A percentile compares a stretch with the other conserved stretches of the same genome.
Conservation (phyloP, 768 basidiomycete genomes). For the Hygrocybe punicea region DNA sequence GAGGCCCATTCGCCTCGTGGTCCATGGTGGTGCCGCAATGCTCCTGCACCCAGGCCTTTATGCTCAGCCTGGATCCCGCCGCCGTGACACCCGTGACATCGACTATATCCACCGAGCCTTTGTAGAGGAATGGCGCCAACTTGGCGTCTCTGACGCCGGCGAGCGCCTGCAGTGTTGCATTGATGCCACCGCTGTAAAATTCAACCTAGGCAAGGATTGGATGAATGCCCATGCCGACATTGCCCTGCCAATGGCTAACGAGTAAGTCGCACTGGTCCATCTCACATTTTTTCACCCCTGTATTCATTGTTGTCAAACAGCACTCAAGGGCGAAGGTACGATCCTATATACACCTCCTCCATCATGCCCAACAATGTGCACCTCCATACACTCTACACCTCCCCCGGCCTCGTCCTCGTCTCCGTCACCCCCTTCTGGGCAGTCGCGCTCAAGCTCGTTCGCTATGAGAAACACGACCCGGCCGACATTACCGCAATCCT, state of each 20-base stretch:
- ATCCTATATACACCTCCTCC: constrained; percentile 59
- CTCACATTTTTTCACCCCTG: not conserved
- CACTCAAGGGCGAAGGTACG: constrained; percentile 33
- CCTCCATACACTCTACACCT: constrained; percentile 55
- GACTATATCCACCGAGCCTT: constrained; percentile 67
- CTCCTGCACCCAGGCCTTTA: constrained; percentile 52
- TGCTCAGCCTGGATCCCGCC: constrained; percentile 36
- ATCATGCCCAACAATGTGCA: constrained; percentile 48
- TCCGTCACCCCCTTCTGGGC: constrained; percentile 71
- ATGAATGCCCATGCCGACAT: constrained; percentile 76
- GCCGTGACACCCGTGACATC: constrained; percentile 60
- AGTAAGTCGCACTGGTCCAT: constrained; percentile 41
- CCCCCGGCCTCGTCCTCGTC: constrained; percentile 52
- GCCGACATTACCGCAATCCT: constrained; percentile 65
- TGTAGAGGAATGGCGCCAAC: constrained; percentile 46
- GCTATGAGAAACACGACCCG: constrained; percentile 61
- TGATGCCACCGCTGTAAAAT: constrained; percentile 46
- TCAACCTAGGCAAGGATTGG: constrained; percentile 62
- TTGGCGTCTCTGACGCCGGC: constrained; percentile 51
- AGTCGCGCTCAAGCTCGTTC: constrained; percentile 67
- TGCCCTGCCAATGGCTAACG: constrained; percentile 60
- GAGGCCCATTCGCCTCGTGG: constrained; percentile 52
- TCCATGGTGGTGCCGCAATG: constrained; percentile 75
- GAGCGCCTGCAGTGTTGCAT: constrained; percentile 58
- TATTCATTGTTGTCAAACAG: not conserved